Percentiles rank a stretch among this genome's conserved stretches.
Conservation (phyloP, 305 asterid genomes). For the Fraxinus platypoda region DNA sequence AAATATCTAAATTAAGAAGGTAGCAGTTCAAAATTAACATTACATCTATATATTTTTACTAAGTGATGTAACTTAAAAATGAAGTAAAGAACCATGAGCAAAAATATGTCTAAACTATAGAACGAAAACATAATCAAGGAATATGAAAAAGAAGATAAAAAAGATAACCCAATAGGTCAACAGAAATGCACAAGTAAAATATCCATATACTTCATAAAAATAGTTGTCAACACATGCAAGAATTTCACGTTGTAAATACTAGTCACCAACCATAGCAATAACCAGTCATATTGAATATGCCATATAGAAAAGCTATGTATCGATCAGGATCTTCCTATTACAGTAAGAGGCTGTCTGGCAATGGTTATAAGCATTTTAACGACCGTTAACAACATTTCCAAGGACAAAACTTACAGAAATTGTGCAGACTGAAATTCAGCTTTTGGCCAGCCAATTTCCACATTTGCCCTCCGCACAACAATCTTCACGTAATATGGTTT, state of each 20-base stretch:
- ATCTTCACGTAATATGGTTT: no score
- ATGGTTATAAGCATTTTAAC: no score
- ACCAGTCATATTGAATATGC: not conserved
- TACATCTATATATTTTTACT: not conserved
- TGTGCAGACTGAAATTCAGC: no score
- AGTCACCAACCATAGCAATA: not conserved
- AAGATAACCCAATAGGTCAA: not conserved
- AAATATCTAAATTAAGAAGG: not conserved
- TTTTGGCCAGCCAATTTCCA: no score
- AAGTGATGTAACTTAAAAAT: not conserved
- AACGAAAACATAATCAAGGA: not conserved
- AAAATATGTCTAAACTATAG: not conserved
- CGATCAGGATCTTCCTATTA: not conserved
- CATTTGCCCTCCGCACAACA: no score
- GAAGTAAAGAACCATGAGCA: not conserved
- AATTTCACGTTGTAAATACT: not conserved
- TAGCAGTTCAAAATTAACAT: not conserved
- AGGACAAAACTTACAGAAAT: no score
- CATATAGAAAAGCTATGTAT: not conserved
- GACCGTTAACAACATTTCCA: no score
- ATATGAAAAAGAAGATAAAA: not conserved
- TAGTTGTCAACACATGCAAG: not conserved
- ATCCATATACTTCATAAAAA: not conserved
- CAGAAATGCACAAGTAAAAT: not conserved
- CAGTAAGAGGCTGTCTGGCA: no score